Conservation (phyloP, 805 yeast genomes). For the Candida michaelii region DNA sequence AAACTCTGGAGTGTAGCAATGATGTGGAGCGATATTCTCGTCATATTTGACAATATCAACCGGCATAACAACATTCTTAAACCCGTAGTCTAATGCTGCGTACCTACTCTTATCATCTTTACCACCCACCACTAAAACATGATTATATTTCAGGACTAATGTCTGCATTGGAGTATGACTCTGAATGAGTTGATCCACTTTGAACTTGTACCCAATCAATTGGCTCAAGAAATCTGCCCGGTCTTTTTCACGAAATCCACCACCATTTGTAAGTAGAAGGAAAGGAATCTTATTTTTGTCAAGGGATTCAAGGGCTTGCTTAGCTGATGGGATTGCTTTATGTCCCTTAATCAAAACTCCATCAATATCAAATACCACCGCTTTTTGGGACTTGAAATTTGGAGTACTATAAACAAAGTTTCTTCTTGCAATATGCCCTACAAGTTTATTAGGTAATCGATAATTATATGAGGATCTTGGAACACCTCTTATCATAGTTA, state of each 20-base stretch:
- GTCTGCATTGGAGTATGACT: conserved; percentile 64
- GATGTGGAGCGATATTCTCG: conserved; percentile 68
- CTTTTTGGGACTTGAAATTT: conserved; percentile 4
- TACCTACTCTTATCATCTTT: conserved; percentile 63
- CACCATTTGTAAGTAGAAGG: conserved; percentile 87
- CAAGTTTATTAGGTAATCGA: too few species aligned
- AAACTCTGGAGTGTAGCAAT: conserved; percentile 49
- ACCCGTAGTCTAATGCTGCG: conserved; percentile 79
- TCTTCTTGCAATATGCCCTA: background rate
- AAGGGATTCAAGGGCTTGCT: conserved; percentile 55
- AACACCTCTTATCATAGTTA: too few species aligned
- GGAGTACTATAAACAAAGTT: background rate
- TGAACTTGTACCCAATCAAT: conserved; percentile 55
- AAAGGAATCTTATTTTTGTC: conserved; percentile 63
- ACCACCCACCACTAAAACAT: conserved; percentile 87
- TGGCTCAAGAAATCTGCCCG: conserved; percentile 39
- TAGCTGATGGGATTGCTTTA: conserved; percentile 64
- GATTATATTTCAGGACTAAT: conserved; percentile 22
- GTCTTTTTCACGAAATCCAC: conserved; percentile 69
- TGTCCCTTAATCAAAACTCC: conserved; percentile 83
- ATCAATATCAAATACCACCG: conserved; percentile 60
- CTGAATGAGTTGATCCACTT: conserved; percentile 69
- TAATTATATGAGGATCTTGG: too few species aligned
- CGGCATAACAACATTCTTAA: conserved; percentile 69
- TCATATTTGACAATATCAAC: conserved; percentile 64